Conservation (phyloP, 73 alveolate species). For the Diophrys appendiculata region DNA sequence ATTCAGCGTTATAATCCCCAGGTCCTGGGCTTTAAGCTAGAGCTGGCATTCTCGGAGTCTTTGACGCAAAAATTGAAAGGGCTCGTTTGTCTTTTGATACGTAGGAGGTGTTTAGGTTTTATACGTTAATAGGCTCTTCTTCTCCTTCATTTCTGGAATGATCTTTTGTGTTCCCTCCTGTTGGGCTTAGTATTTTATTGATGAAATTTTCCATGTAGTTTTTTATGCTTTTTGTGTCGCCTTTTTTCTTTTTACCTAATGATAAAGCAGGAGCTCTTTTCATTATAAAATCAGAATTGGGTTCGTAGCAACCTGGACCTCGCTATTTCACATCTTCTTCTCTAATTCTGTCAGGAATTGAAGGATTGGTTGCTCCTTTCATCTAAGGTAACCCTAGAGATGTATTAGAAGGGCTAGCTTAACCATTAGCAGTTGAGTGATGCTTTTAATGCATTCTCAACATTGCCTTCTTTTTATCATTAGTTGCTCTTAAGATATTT, state of each 20-base stretch:
- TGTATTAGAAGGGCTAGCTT: background rate
- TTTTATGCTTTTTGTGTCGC: conserved; percentile 13
- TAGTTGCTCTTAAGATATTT: background rate
- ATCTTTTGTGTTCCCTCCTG: background rate
- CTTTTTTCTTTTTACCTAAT: conserved; percentile 15
- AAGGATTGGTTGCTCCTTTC: conserved; percentile 18
- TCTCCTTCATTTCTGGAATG: background rate
- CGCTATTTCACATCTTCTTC: background rate
- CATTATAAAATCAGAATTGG: conserved; percentile 16
- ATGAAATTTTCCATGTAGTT: conserved; percentile 4
- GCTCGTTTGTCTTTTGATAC: conserved; percentile 10
- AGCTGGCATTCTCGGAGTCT: background rate
- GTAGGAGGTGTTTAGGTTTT: conserved; percentile 6
- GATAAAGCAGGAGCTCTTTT: conserved; percentile 25
- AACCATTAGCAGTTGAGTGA: background rate
- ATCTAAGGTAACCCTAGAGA: background rate
- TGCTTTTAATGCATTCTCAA: background rate
- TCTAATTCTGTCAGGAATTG: conserved; percentile 43
- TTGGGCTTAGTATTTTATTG: background rate
- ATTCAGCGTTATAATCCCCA: background rate
- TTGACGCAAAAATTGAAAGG: background rate
- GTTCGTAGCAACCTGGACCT: conserved; percentile 50
- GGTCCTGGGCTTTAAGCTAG: background rate
- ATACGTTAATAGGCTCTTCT: background rate
- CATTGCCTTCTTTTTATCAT: background rate